Evolutionary conservation across 129 eudicot genomes (phyloP).

Genomic region (Centaurea solstitialis): DNA sequence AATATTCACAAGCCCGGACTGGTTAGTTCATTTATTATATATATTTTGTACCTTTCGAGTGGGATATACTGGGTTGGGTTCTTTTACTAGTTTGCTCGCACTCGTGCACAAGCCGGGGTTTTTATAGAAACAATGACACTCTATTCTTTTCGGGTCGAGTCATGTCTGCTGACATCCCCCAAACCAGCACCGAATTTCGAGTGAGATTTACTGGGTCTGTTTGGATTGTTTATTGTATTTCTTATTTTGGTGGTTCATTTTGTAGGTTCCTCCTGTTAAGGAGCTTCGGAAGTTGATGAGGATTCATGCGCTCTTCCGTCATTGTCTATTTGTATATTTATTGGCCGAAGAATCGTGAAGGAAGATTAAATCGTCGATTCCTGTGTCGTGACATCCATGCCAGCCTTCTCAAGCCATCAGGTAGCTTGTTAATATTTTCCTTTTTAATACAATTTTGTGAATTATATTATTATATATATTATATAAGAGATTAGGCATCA

Average conservation of each 20-base stretch:
- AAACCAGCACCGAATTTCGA: background rate
- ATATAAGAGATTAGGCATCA: too few species aligned
- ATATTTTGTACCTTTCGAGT: background rate
- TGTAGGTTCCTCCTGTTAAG: conserved; percentile 89
- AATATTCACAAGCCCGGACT: conserved; percentile 69
- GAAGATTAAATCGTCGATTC: conserved; percentile 86
- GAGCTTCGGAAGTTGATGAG: conserved; percentile 88
- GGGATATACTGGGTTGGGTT: background rate
- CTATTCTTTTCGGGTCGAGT: too few species aligned
- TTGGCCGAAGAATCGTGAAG: conserved; percentile 92
- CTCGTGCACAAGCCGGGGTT: too few species aligned
- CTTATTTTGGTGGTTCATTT: conserved; percentile 12
- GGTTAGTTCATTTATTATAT: conserved; percentile 45
- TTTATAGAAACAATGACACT: too few species aligned
- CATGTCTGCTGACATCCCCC: too few species aligned
- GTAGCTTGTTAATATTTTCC: too few species aligned
- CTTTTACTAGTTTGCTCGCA: too few species aligned
- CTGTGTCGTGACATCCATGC: too few species aligned
- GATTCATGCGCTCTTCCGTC: conserved; percentile 98
- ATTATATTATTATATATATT: too few species aligned
- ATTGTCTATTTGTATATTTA: conserved; percentile 83
- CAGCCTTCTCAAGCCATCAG: too few species aligned
- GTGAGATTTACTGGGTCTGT: background rate
- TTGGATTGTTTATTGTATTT: background rate
- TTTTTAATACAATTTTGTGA: too few species aligned